A percentile compares a stretch with the other conserved stretches of the same genome.
Evolutionary conservation across 352 stramenopile genomes (phyloP).

Genomic region (Lagenidium giganteum): DNA sequence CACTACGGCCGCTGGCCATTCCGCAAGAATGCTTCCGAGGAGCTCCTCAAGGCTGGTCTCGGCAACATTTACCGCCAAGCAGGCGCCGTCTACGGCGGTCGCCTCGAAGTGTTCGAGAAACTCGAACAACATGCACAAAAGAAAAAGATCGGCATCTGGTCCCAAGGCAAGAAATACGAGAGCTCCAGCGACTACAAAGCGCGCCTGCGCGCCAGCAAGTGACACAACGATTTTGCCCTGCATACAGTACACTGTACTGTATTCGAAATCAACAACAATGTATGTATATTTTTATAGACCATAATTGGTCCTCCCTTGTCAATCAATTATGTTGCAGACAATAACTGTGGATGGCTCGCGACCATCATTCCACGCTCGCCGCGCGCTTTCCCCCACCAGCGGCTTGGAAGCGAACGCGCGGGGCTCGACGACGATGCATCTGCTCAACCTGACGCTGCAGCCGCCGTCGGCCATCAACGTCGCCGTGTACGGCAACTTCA

Average conservation of each 20-base stretch:
- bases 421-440: constrained; percentile 58
- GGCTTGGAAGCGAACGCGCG: too few species aligned
- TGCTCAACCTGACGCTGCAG: constrained; percentile 87
- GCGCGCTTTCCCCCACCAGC: too few species aligned
- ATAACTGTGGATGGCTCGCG: too few species aligned
- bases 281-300: too few species aligned
- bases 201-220: constrained; percentile 42
- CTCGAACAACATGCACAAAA: constrained; percentile 59
- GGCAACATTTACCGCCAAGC: constrained; percentile 72
- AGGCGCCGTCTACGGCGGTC: constrained; percentile 76
- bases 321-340: too few species aligned
- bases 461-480: constrained; percentile 74
- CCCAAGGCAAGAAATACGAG: constrained; percentile 66
- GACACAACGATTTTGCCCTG: too few species aligned
- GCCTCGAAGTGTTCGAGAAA: constrained; percentile 56
- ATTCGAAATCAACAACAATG: too few species aligned
- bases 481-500: constrained; percentile 91
- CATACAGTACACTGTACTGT: too few species aligned
- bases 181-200: constrained; percentile 74
- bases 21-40: constrained; percentile 68
- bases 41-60: constrained; percentile 74
- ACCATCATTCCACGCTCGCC: too few species aligned
- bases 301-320: too few species aligned
- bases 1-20: constrained; percentile 79
- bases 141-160: constrained; percentile 73